phyloP scores from a whole-genome alignment of 495 filamentous ascomycete species.

The Podospora tetraspora region DNA sequence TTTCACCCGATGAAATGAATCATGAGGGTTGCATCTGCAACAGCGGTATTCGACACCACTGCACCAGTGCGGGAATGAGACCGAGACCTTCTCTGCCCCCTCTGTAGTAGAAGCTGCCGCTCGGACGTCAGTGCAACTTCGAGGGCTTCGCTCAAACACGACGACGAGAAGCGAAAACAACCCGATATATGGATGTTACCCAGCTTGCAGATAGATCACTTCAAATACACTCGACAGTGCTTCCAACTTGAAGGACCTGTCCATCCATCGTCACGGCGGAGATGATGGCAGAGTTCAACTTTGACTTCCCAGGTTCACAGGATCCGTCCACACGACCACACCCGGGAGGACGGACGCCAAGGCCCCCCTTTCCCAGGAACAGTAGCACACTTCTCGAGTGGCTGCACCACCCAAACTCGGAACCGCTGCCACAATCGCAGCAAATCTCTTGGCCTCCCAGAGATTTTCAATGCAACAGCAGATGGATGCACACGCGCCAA shows the following conservation, averaged over 20 bases:
- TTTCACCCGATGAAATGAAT: background rate
- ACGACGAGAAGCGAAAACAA: background rate
- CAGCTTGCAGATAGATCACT: background rate
- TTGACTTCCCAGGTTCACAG: too few species aligned
- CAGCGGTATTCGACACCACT: background rate
- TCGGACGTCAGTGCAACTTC: background rate
- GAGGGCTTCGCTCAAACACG: background rate
- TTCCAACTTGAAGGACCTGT: background rate
- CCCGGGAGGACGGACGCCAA: background rate
- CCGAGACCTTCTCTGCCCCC: background rate
- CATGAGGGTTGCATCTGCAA: background rate
- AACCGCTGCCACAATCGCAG: background rate
- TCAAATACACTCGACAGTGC: background rate
- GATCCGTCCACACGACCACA: too few species aligned
- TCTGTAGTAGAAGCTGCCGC: background rate
- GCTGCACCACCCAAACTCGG: background rate
- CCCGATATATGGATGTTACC: background rate
- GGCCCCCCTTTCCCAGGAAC: background rate
- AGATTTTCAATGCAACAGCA: background rate
- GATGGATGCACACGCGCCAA: background rate
- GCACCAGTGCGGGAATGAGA: background rate
- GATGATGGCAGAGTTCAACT: background rate
- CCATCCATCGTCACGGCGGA: too few species aligned
- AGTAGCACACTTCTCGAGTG: background rate
- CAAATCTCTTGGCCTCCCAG: background rate